Evolutionary conservation across 768 basidiomycete genomes (phyloP).

Genomic region (Rhizopogon vinicolor): DNA sequence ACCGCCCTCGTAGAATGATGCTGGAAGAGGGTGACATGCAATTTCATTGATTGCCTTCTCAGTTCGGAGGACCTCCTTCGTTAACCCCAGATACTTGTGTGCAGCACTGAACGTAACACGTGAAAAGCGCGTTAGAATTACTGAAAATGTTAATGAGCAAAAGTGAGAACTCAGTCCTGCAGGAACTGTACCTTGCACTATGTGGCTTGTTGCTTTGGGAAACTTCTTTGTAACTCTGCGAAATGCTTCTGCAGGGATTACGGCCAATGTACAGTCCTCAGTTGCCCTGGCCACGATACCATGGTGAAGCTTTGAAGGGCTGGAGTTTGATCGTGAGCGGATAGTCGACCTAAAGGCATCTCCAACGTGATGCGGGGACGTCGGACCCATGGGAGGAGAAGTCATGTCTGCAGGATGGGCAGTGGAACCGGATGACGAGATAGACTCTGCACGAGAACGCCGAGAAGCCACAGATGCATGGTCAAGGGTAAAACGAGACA

Average conservation of each 20-base stretch:
- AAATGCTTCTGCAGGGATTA: conserved; percentile 98
- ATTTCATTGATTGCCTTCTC: conserved; percentile 98
- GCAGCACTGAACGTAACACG: conserved; percentile 98
- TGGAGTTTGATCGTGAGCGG: conserved; percentile 20
- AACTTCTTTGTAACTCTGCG: conserved; percentile 90
- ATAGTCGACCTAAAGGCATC: conserved; percentile 11
- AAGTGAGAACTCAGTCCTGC: conserved; percentile 2
- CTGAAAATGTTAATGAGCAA: conserved; percentile 32
- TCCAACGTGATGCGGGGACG: conserved; percentile 7
- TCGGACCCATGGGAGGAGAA: conserved; percentile 14
- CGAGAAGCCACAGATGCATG: conserved; percentile 13
- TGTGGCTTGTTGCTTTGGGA: conserved; percentile 95
- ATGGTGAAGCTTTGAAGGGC: conserved; percentile 38
- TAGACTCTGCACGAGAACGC: conserved; percentile 45
- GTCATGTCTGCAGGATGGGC: conserved; percentile 43
- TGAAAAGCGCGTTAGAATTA: conserved; percentile 93
- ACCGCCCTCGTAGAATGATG: conserved; percentile 87
- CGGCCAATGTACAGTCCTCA: conserved; percentile 94
- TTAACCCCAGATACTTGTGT: conserved; percentile 93
- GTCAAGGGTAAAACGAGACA: conserved; percentile 53
- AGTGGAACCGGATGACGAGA: conserved; percentile 68
- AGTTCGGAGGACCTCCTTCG: conserved; percentile 90
- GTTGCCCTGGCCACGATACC: conserved; percentile 90
- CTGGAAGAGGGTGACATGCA: conserved; percentile 91
- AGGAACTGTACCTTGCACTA: conserved; percentile 71